A percentile compares a stretch with the other conserved stretches of the same genome.
These are phyloP conservation scores for Fusarium sp. DNA, from an alignment of 2,329 filamentous ascomycete species.

Conservation along the genomic window DNA sequence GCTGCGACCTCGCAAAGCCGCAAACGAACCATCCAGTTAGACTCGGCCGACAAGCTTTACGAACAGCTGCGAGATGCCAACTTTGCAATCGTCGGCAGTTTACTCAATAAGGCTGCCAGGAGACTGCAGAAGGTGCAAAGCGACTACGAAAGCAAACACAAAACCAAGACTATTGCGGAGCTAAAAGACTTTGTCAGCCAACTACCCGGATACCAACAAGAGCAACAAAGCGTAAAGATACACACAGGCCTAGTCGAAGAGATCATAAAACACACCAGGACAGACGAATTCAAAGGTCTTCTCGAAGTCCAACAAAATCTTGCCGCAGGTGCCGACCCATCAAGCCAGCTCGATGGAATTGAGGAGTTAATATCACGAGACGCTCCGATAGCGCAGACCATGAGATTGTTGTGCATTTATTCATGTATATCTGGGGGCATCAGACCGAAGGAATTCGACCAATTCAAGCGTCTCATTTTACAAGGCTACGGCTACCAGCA, in stretches of 20 bases:
- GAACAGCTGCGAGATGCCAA: slow-evolving; percentile 90
- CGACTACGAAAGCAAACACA: slow-evolving; percentile 92
- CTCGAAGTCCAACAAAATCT: slow-evolving; percentile 97
- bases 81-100: slow-evolving; percentile 90
- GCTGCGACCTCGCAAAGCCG: slow-evolving; percentile 68
- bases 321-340: slow-evolving; percentile 88
- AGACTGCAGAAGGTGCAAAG: slow-evolving; percentile 83
- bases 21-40: slow-evolving; percentile 89
- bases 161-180: slow-evolving; percentile 88
- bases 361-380: slow-evolving; percentile 95
- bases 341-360: slow-evolving; percentile 87
- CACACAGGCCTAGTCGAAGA: slow-evolving; percentile 95
- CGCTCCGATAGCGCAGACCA: slow-evolving; percentile 80
- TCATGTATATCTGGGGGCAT: slow-evolving; percentile 91
- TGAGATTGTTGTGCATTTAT: slow-evolving; percentile 89
- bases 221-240: slow-evolving; percentile 90
- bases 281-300: slow-evolving; percentile 87
- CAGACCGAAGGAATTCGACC: slow-evolving; percentile 87
- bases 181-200: slow-evolving; percentile 96
- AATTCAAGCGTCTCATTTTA: slow-evolving; percentile 86
- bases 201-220: slow-evolving; percentile 89
- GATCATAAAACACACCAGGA: slow-evolving; percentile 91
- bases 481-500: slow-evolving; percentile 97
- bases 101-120: slow-evolving; percentile 90
- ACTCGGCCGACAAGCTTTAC: slow-evolving; percentile 90